These are phyloP conservation scores for Pharus latifolius DNA, from an alignment of 176 grass and related monocot genomes.

Conservation along the genomic window DNA sequence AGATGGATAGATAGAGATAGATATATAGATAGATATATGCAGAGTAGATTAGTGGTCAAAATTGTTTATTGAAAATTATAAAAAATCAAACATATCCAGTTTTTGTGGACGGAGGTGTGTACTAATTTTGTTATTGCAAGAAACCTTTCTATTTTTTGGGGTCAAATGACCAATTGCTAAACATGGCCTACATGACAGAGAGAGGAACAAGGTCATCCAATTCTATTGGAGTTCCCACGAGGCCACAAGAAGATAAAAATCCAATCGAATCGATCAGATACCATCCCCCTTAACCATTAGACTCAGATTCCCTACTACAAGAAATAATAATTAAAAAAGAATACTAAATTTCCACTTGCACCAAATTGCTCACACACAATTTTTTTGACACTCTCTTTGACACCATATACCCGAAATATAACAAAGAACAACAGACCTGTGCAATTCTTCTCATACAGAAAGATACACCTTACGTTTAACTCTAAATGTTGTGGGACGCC, in stretches of 20 bases:
- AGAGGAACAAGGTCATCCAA: not conserved
- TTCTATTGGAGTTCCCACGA: not conserved
- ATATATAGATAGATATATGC: too few relatives aligned
- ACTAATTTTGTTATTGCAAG: too few relatives aligned
- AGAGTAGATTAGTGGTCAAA: too few relatives aligned
- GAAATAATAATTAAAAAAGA: too few relatives aligned
- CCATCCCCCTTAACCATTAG: too few relatives aligned
- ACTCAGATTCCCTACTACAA: too few relatives aligned
- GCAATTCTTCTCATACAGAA: not conserved
- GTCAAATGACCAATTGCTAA: not conserved
- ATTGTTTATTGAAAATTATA: too few relatives aligned
- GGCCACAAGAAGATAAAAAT: not conserved
- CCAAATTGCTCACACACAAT: not conserved
- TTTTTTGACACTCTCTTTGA: not conserved
- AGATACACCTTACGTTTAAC: not conserved
- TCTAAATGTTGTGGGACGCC: not conserved
- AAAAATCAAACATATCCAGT: too few relatives aligned
- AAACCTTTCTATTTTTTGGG: too few relatives aligned
- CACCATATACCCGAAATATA: not conserved
- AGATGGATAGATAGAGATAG: too few relatives aligned
- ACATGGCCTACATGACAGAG: constrained; percentile 10
- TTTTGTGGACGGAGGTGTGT: too few relatives aligned
- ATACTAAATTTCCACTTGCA: not conserved
- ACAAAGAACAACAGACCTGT: not conserved
- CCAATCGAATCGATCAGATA: too few relatives aligned